Evolutionary conservation across 768 basidiomycete genomes (phyloP).

Genomic region (Mycena kentingensis): DNA sequence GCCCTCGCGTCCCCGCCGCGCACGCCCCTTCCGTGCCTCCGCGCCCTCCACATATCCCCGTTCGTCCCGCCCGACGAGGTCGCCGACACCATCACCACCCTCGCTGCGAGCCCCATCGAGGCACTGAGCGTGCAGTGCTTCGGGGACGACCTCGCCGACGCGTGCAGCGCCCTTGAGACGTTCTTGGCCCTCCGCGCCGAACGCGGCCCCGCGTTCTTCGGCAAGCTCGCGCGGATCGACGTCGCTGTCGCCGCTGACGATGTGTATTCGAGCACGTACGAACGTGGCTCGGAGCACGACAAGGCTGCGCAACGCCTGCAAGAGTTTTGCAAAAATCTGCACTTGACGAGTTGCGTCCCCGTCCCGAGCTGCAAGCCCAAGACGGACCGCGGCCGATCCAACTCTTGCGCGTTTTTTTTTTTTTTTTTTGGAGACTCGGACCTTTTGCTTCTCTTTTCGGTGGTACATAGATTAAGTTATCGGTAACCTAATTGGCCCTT

Average conservation of each 20-base stretch:
- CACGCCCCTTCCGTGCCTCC: conserved; percentile 52
- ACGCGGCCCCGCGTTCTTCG: conserved; percentile 50
- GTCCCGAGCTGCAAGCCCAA: conserved; percentile 27
- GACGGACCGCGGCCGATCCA: no score
- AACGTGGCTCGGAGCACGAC: conserved; percentile 37
- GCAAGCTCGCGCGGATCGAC: conserved; percentile 50
- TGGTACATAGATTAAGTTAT: no score
- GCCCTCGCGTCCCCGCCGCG: conserved; percentile 48
- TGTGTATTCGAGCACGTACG: no score
- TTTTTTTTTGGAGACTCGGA: no score
- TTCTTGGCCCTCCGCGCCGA: conserved; percentile 56
- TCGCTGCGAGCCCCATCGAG: conserved; percentile 63
- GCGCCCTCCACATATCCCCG: conserved; percentile 59
- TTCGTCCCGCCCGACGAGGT: conserved; percentile 64
- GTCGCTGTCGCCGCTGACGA: conserved; percentile 48
- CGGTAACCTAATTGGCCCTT: no score
- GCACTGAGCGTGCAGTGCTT: conserved; percentile 59
- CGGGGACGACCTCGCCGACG: conserved; percentile 64
- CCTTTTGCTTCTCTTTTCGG: no score
- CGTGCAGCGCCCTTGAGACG: conserved; percentile 55
- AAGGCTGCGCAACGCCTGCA: conserved; percentile 48
- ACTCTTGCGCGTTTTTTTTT: conserved; percentile 13
- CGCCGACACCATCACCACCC: conserved; percentile 57
- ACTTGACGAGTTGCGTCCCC: conserved; percentile 40
- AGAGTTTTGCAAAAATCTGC: conserved; percentile 52